These are phyloP conservation scores for Boletus coffeatus DNA, from an alignment of 1,284 basidiomycete species.

Conservation along the genomic window DNA sequence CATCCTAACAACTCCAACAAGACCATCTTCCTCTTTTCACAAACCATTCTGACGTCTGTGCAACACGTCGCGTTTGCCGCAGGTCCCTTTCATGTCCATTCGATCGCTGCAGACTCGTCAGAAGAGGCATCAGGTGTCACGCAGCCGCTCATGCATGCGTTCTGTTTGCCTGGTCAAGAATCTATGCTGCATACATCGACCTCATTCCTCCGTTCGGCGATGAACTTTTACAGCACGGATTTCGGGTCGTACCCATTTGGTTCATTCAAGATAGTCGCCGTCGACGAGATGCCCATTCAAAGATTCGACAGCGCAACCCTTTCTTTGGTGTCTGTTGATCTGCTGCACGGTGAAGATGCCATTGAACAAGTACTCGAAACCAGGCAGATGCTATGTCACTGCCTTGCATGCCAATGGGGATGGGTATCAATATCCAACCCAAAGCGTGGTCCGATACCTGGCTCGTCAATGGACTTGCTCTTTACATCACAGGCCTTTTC, in stretches of 20 bases:
- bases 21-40: conserved; percentile 92
- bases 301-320: conserved; percentile 85
- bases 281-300: conserved; percentile 79
- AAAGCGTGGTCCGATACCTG: conserved; percentile 95
- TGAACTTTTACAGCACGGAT: conserved; percentile 89
- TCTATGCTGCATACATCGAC: conserved; percentile 65
- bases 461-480: conserved; percentile 90
- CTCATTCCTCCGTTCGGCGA: conserved; percentile 78
- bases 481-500: conserved; percentile 90
- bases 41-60: conserved; percentile 83
- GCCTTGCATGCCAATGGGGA: conserved; percentile 91
- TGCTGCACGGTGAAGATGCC: conserved; percentile 83
- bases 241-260: conserved; percentile 96
- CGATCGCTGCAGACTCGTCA: conserved; percentile 62
- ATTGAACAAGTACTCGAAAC: conserved; percentile 96
- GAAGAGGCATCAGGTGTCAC: conserved; percentile 60
- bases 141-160: conserved; percentile 87
- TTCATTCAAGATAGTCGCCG: conserved; percentile 95
- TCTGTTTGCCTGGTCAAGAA: conserved; percentile 88
- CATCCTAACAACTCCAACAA: conserved; percentile 95
- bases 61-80: conserved; percentile 97
- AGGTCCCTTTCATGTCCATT: conserved; percentile 85
- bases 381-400: conserved; percentile 80
- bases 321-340: conserved; percentile 75
- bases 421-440: conserved; percentile 94